These are phyloP conservation scores for Blastobotrys muscicola DNA, from an alignment of 805 yeast species.

Conservation along the genomic window DNA sequence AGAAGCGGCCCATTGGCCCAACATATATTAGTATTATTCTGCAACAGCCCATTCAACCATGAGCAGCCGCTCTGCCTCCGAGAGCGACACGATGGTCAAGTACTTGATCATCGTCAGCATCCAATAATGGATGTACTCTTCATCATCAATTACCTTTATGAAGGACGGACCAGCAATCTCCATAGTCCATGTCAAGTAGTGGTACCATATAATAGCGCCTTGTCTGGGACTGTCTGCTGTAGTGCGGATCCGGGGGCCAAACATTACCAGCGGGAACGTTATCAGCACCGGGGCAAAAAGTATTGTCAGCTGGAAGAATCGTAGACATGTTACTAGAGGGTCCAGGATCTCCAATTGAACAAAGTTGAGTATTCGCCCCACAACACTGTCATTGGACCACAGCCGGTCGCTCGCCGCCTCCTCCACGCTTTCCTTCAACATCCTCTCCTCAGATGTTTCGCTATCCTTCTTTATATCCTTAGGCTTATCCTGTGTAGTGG, in stretches of 20 bases:
- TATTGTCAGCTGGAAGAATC: constrained; percentile 59
- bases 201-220: constrained; percentile 69
- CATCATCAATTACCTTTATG: constrained; percentile 26
- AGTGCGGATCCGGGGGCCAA: constrained; percentile 34
- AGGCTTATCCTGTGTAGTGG: too few relatives aligned
- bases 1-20: constrained; percentile 99
- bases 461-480: background rate
- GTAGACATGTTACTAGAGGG: constrained; percentile 55
- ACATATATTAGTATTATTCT: constrained; percentile 33
- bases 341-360: constrained; percentile 40
- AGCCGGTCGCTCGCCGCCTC: background rate
- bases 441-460: background rate
- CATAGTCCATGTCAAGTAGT: constrained; percentile 50
- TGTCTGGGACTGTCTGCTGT: constrained; percentile 8
- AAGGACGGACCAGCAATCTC: constrained; percentile 89
- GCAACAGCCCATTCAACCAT: too few relatives aligned
- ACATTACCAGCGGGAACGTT: constrained; percentile 46
- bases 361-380: constrained; percentile 6
- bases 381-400: background rate
- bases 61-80: too few relatives aligned
- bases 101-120: background rate
- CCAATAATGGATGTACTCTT: constrained; percentile 9
- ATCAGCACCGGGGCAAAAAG: constrained; percentile 64
- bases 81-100: background rate
- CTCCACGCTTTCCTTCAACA: constrained; percentile 2